Evolutionary conservation across 768 basidiomycete species (phyloP).

Genomic region (Tulasnella sp.): DNA sequence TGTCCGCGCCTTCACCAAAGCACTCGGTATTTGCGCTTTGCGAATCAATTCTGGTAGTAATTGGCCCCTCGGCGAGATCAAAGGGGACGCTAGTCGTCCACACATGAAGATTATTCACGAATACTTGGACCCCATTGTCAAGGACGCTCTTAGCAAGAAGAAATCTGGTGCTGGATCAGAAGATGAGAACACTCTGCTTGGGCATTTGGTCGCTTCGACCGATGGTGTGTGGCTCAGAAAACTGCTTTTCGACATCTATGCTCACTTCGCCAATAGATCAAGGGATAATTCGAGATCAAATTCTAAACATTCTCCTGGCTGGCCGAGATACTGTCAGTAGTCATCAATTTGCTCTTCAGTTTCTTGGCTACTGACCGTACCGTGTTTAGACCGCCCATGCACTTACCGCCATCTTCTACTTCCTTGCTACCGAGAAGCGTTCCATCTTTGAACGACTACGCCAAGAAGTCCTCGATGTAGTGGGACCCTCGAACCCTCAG

Average conservation of each 20-base stretch:
- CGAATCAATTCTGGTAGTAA: constrained; percentile 8
- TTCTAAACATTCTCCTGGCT: constrained; percentile 66
- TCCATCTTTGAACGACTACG: constrained; percentile 36
- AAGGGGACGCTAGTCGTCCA: constrained; percentile 31
- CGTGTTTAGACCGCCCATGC: constrained; percentile 41
- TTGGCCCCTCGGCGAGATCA: constrained; percentile 36
- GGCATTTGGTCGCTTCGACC: constrained; percentile 55
- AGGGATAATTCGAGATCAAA: constrained; percentile 60
- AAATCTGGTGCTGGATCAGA: constrained; percentile 30
- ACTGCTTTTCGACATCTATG: background rate
- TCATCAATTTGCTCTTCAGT: background rate
- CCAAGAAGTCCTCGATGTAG: constrained; percentile 36
- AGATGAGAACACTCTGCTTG: constrained; percentile 44
- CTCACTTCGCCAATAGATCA: too few relatives aligned
- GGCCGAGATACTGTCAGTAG: constrained; percentile 60
- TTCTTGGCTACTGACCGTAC: constrained; percentile 28
- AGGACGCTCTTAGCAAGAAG: constrained; percentile 29
- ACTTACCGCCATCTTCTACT: too few relatives aligned
- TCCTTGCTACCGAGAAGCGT: constrained; percentile 39
- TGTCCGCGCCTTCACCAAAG: background rate
- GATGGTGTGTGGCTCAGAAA: constrained; percentile 36
- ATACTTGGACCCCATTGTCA: constrained; percentile 54
- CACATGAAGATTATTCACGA: constrained; percentile 35
- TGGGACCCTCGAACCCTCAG: constrained; percentile 32
- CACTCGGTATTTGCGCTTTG: background rate